Evolutionary conservation across 2,329 filamentous ascomycete species (phyloP).

Genomic region (Clarireedia hainanense): DNA sequence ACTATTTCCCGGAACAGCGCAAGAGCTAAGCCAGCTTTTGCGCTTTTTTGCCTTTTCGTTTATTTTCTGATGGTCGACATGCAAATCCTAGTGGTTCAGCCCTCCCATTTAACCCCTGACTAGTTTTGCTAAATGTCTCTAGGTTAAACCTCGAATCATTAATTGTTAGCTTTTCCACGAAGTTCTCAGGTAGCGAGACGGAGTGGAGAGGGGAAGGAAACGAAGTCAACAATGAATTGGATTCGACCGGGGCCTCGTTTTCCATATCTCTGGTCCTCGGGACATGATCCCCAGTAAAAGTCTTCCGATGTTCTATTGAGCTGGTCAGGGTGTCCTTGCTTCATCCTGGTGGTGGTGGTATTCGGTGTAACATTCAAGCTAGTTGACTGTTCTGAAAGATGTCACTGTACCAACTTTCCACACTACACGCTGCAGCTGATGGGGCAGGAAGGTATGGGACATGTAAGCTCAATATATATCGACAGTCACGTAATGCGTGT

Average conservation of each 20-base stretch:
- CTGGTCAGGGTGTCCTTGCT: not conserved
- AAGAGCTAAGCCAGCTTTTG: not conserved
- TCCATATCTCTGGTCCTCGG: slow-evolving; percentile 3
- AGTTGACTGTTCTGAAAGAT: not conserved
- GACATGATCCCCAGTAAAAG: slow-evolving; percentile 1
- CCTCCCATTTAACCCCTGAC: slow-evolving; percentile 3
- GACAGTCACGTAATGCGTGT: too few relatives aligned
- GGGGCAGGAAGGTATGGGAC: not conserved
- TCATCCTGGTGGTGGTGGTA: not conserved
- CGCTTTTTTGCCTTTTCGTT: not conserved
- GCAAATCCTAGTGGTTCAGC: not conserved
- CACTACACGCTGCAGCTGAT: not conserved
- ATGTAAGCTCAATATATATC: not conserved
- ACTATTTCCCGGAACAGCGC: not conserved
- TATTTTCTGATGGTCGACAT: not conserved
- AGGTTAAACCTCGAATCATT: not conserved
- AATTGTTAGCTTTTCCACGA: not conserved
- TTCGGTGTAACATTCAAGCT: not conserved
- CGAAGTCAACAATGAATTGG: not conserved
- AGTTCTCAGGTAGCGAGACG: not conserved
- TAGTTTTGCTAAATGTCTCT: not conserved
- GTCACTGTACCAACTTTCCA: not conserved
- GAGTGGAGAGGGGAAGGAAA: not conserved
- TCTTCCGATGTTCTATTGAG: not conserved
- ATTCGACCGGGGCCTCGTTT: not conserved